Conservation (phyloP, 345 rosid species). For the Diplotaxis tenuifolia region DNA sequence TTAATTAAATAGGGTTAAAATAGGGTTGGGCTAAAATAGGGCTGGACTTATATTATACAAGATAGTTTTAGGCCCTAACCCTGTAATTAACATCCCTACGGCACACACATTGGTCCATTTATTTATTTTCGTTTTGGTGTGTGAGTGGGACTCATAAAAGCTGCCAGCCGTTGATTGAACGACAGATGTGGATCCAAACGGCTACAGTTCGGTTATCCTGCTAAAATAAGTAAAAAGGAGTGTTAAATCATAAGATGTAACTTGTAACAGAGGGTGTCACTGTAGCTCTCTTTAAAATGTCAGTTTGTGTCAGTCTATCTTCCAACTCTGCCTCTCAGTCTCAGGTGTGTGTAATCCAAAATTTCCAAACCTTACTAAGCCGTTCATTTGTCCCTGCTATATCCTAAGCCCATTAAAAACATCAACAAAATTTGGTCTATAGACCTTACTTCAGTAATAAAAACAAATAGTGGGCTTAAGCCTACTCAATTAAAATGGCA, state of each 20-base stretch:
- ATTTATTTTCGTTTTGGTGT: background rate
- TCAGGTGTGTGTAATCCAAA: slow-evolving; percentile 32
- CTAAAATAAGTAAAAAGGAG: background rate
- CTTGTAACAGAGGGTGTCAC: slow-evolving; percentile 41
- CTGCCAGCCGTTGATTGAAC: background rate
- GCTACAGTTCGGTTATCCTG: slow-evolving; percentile 17
- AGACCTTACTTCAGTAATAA: background rate
- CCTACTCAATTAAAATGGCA: too few relatives aligned
- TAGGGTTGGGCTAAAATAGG: too few relatives aligned
- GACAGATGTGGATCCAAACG: slow-evolving; percentile 25
- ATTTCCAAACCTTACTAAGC: slow-evolving; percentile 14
- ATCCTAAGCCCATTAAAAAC: slow-evolving; percentile 9
- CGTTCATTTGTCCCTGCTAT: slow-evolving; percentile 8
- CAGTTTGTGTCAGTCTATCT: slow-evolving; percentile 33
- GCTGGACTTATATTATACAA: too few relatives aligned
- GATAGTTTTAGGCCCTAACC: too few relatives aligned
- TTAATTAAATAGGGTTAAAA: too few relatives aligned
- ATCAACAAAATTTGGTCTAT: background rate
- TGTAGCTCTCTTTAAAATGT: slow-evolving; percentile 34
- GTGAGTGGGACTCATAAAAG: background rate
- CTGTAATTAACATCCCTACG: too few relatives aligned
- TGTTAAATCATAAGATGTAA: slow-evolving; percentile 20
- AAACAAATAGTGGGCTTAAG: too few relatives aligned
- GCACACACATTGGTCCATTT: slow-evolving; percentile 9
- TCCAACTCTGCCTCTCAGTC: slow-evolving; percentile 28